These are phyloP conservation scores for Hypoxylon sp. DNA, from an alignment of 2,329 filamentous ascomycete genomes.

Conservation along the genomic window DNA sequence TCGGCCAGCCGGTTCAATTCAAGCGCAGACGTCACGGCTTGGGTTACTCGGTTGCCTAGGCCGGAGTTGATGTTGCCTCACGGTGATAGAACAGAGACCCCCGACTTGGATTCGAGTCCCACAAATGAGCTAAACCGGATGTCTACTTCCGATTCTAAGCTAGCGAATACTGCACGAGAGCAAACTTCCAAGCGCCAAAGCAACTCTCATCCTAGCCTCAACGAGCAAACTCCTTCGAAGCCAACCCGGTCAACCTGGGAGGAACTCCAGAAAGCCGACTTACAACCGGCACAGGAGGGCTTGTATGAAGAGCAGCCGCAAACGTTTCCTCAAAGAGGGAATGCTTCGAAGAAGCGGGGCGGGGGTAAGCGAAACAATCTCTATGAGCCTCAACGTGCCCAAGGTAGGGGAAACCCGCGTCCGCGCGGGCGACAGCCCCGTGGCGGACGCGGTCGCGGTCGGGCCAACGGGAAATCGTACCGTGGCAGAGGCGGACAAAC, in stretches of 20 bases:
- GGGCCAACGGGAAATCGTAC: not conserved
- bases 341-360: not conserved
- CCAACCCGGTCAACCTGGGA: not conserved
- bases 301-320: not conserved
- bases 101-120: not conserved
- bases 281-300: not conserved
- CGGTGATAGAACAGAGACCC: not conserved
- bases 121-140: not conserved
- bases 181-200: not conserved
- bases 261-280: not conserved
- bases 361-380: not conserved
- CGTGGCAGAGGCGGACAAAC: not conserved
- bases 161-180: not conserved
- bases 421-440: not conserved
- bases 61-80: constrained; percentile 18
- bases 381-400: not conserved
- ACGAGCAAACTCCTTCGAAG: not conserved
- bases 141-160: no score
- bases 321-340: not conserved
- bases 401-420: not conserved
- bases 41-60: constrained; percentile 17
- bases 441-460: not conserved
- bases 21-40: constrained; percentile 7
- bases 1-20: not conserved
- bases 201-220: not conserved